Conservation (phyloP, 208 protist species). For the Angomonas desouzai region DNA sequence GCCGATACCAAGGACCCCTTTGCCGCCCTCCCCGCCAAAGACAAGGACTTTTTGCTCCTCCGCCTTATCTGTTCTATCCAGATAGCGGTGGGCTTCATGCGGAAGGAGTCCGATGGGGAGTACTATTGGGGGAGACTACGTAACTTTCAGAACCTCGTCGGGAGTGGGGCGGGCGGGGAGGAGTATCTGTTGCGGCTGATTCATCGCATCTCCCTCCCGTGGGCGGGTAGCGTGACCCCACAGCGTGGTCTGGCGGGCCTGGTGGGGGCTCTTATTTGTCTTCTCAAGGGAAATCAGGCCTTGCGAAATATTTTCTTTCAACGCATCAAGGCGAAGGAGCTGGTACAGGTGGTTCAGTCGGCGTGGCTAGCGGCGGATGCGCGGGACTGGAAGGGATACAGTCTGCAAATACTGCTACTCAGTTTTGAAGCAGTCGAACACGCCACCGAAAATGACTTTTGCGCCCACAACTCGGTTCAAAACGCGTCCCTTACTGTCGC, state of each 20-base stretch:
- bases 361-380: constrained; percentile 37
- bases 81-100: background rate
- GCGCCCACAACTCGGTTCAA: constrained; percentile 32
- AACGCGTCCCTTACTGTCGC: constrained; percentile 44
- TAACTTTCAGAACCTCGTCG: constrained; percentile 42
- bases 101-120: constrained; percentile 3
- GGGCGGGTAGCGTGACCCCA: constrained; percentile 14
- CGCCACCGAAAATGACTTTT: constrained; percentile 29
- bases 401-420: constrained; percentile 13
- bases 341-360: constrained; percentile 42
- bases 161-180: constrained; percentile 6
- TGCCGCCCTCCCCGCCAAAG: background rate
- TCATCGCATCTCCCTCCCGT: constrained; percentile 33
- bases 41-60: background rate
- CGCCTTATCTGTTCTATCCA: background rate
- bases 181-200: constrained; percentile 41
- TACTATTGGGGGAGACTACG: constrained; percentile 7
- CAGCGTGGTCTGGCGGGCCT: background rate
- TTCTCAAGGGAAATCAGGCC: constrained; percentile 22
- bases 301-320: constrained; percentile 24
- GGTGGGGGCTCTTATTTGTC: constrained; percentile 15
- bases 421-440: constrained; percentile 13
- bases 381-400: constrained; percentile 22
- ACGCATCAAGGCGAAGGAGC: constrained; percentile 21
- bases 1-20: background rate